phyloP scores from a whole-genome alignment of 805 yeast species.

The Tanozyma kutaoensis region DNA sequence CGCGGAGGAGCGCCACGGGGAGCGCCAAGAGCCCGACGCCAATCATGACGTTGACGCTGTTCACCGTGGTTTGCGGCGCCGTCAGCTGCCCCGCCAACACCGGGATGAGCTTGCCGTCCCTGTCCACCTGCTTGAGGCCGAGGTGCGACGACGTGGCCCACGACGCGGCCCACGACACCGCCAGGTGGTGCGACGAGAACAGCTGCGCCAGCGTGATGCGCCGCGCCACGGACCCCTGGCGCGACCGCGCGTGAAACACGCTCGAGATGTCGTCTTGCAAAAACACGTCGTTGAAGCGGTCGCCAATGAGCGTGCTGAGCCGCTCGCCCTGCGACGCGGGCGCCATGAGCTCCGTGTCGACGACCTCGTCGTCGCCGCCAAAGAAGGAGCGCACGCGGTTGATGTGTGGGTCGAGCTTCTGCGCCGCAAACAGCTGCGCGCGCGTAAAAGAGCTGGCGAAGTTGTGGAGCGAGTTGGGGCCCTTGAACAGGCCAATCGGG shows the following conservation, averaged over 20 bases:
- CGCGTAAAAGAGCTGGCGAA: constrained; percentile 72
- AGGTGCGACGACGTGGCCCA: constrained; percentile 31
- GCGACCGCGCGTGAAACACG: constrained; percentile 10
- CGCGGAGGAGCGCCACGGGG: constrained; percentile 49
- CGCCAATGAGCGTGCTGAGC: constrained; percentile 41
- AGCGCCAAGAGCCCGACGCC: constrained; percentile 59
- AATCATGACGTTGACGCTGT: constrained; percentile 50
- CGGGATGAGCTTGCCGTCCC: constrained; percentile 57
- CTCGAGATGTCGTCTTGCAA: constrained; percentile 22
- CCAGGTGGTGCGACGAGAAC: constrained; percentile 28
- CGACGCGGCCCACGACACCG: constrained; percentile 16
- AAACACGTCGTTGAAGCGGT: constrained; percentile 21
- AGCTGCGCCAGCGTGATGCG: constrained; percentile 24
- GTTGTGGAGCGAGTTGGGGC: constrained; percentile 57
- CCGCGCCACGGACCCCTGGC: constrained; percentile 15
- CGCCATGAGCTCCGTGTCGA: constrained; percentile 55
- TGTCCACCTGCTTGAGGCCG: constrained; percentile 45
- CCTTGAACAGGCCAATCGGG: constrained; percentile 28
- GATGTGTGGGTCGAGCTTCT: constrained; percentile 36
- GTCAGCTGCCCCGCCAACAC: constrained; percentile 74
- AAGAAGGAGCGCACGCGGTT: constrained; percentile 54
- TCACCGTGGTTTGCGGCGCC: constrained; percentile 57
- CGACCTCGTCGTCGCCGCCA: constrained; percentile 38
- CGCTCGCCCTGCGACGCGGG: constrained; percentile 55
- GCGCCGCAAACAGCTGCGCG: constrained; percentile 47